These are phyloP conservation scores for Magnusiomyces clavatus DNA, from an alignment of 1,139 yeast species.

Conservation along the genomic window DNA sequence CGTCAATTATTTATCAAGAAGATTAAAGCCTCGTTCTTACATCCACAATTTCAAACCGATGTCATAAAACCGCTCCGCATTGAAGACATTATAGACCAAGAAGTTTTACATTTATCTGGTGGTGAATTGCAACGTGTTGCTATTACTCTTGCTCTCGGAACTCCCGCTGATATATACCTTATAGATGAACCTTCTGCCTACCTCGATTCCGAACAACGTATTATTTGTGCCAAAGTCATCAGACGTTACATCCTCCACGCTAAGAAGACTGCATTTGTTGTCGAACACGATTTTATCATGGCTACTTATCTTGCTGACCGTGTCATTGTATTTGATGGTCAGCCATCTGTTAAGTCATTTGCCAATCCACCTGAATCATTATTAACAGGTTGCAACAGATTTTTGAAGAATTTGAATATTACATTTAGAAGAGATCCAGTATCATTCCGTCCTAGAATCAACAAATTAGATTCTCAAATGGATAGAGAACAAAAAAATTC, in stretches of 20 bases:
- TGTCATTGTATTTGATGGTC: conserved; percentile 96
- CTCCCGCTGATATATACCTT: conserved; percentile 90
- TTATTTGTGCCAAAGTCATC: conserved; percentile 94
- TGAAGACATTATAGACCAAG: conserved; percentile 93
- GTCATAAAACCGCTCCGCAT: conserved; percentile 92
- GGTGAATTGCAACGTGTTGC: conserved; percentile 99
- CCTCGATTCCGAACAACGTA: conserved; percentile 98
- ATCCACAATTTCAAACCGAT: conserved; percentile 97
- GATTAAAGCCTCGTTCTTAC: conserved; percentile 87
- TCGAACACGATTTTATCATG: conserved; percentile 99
- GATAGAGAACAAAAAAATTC: conserved; percentile 89
- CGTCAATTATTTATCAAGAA: conserved; percentile 95
- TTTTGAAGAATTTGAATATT: conserved; percentile 93
- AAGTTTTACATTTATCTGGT: conserved; percentile 95
- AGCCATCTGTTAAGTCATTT: conserved; percentile 72
- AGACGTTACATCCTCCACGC: conserved; percentile 94
- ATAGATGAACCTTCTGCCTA: conserved; percentile 99
- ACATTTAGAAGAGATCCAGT: conserved; percentile 99
- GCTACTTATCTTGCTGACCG: conserved; percentile 98
- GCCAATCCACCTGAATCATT: conserved; percentile 89
- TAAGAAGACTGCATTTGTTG: conserved; percentile 95
- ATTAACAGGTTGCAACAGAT: conserved; percentile 93
- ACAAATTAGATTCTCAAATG: conserved; percentile 96
- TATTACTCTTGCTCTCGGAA: conserved; percentile 87
- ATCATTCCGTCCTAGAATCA: conserved; percentile 96